Evolutionary conservation across 2,329 filamentous ascomycete genomes (phyloP), one percentile per base, ranked within the genome.

Genomic region (Nigrograna mackinnonii): DNA sequence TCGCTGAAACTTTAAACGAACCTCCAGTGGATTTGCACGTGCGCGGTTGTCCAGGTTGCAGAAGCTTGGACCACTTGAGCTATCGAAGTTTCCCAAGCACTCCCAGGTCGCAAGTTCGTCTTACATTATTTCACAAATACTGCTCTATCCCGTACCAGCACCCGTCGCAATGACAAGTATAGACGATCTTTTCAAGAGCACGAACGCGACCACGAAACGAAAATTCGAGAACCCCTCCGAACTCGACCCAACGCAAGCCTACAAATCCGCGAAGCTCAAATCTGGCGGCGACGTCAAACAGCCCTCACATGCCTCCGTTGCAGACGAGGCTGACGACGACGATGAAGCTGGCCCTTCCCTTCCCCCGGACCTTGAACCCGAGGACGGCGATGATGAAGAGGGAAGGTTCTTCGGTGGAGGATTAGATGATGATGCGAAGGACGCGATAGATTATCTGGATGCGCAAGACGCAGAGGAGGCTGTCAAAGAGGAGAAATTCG

Each of bases 361-460:
- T 24, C 79, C 69, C 6, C 64, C 82, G 12, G 80, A 82, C 49
- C 75, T 80, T 19, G 78, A 77, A 39, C 72, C 78, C 24, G 81
- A 80, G 35, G 72, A 67, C 22, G 79, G 80, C 9, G 66, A 70
- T 41, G 91, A 96, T 57, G 90, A 96, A 39, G 94, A 95, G 51
- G 94, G 92, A 1, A 85, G 94, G 9, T 99, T 99, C 75, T 99
- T 96, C 58, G 94, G 92, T 32, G 89, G 91, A 40, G 94, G 94
- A 22, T 86, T 99, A 57, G 89, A 86, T 19, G 79, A 85, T 44
- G 80, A 89, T 53, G 90, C 95, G 52, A 85, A 84, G 2, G 82
- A 91, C 55, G 89, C 94, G 16, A 79, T 99, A 60, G 88, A 97
- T 69, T 97, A 87, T 62, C 83, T 99, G 49, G 90, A 96, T 49